Conservation (phyloP, 345 rosid genomes). For the Populus euphratica region DNA sequence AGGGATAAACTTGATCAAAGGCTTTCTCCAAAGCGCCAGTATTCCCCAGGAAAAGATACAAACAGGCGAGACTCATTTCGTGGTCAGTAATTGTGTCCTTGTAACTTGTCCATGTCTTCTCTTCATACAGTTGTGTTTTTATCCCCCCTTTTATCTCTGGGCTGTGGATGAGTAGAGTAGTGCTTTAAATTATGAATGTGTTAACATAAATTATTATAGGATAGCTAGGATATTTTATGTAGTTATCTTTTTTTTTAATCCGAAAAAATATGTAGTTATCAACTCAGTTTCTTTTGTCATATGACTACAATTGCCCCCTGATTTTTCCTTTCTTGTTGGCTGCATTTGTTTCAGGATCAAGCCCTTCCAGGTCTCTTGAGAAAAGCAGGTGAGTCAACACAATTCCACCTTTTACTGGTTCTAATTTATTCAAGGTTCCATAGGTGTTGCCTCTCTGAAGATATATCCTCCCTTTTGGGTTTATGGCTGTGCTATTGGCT, state of each 20-base stretch:
- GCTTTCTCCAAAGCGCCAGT: constrained; percentile 55
- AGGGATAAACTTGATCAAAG: constrained; percentile 79
- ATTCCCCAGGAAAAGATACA: constrained; percentile 51
- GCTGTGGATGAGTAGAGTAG: not conserved
- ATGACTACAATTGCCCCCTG: not conserved
- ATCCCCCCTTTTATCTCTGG: not conserved
- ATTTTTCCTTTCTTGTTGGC: not conserved
- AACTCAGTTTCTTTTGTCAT: not conserved
- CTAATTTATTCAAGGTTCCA: not conserved
- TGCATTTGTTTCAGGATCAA: constrained; percentile 51
- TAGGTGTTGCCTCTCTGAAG: not conserved
- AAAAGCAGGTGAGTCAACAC: constrained; percentile 45
- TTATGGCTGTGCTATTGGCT: not conserved
- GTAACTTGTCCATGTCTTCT: not conserved
- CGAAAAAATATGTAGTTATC: not conserved
- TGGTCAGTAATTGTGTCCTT: constrained; percentile 45
- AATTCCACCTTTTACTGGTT: not conserved
- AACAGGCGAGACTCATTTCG: constrained; percentile 38
- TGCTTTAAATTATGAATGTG: not conserved
- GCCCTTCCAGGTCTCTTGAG: constrained; percentile 54
- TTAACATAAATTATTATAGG: not conserved
- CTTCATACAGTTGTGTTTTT: not conserved
- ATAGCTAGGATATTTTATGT: not conserved
- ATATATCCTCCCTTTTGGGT: not conserved
- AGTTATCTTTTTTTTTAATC: not conserved